phyloP scores from a whole-genome alignment of 805 yeast species.

The Schwanniomyces yamadae region DNA sequence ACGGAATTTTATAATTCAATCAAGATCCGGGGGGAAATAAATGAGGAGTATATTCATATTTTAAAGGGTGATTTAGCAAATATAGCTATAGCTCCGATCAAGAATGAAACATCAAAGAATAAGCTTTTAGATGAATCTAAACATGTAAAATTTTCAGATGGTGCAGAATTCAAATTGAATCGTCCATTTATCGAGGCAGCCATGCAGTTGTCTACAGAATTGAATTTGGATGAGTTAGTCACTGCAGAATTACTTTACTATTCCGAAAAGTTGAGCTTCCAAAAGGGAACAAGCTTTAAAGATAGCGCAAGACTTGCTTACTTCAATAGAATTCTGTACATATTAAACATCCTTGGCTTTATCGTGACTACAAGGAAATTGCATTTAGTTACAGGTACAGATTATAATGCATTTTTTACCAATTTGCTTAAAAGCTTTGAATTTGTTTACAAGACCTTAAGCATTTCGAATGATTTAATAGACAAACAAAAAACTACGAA shows the following conservation, averaged over 20 bases:
- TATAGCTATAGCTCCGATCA: constrained; percentile 42
- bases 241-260: constrained; percentile 66
- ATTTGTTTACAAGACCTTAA: constrained; percentile 55
- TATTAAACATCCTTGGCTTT: constrained; percentile 60
- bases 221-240: constrained; percentile 65
- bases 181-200: constrained; percentile 62
- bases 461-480: constrained; percentile 49
- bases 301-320: constrained; percentile 70
- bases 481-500: constrained; percentile 49
- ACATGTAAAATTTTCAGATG: constrained; percentile 49
- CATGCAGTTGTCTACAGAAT: constrained; percentile 52
- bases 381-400: constrained; percentile 19
- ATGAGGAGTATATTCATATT: constrained; percentile 21
- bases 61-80: constrained; percentile 46
- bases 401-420: constrained; percentile 27
- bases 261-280: constrained; percentile 37
- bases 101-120: constrained; percentile 47
- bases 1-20: constrained; percentile 48
- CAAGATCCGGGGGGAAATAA: constrained; percentile 20
- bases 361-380: constrained; percentile 22
- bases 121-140: constrained; percentile 37
- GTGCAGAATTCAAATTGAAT: constrained; percentile 61
- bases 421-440: constrained; percentile 55
- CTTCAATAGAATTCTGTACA: constrained; percentile 66
- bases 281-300: constrained; percentile 47